These are phyloP conservation scores for Nakazawaea laoshanensis DNA, from an alignment of 805 yeast genomes.

Conservation along the genomic window DNA sequence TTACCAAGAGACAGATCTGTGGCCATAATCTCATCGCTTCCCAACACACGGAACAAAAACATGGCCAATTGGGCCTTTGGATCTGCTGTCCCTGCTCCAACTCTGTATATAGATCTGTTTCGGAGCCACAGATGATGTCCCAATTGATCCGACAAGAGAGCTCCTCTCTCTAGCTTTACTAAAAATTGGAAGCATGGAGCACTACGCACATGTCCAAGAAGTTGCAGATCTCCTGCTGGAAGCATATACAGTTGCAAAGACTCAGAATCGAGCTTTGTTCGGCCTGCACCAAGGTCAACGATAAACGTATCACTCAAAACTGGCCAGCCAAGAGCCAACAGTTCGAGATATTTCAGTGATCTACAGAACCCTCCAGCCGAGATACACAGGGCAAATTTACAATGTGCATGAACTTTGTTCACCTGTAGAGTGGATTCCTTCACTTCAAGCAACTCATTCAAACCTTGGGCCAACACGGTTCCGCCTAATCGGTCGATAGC, in stretches of 20 bases:
- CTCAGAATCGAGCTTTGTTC: constrained; percentile 29
- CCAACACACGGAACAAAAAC: too few relatives aligned
- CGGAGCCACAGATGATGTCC: too few relatives aligned
- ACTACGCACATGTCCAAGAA: constrained; percentile 25
- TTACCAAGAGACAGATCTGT: too few relatives aligned
- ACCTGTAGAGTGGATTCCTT: constrained; percentile 9
- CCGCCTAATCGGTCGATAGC: constrained; percentile 18
- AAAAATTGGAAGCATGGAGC: too few relatives aligned
- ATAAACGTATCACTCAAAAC: constrained; percentile 53
- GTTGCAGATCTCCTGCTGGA: constrained; percentile 60
- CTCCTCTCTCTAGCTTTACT: too few relatives aligned
- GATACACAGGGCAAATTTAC: constrained; percentile 57
- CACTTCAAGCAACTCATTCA: constrained; percentile 20
- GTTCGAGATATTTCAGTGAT: constrained; percentile 70
- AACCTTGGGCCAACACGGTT: constrained; percentile 25
- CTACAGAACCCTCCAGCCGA: constrained; percentile 45
- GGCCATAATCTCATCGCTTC: too few relatives aligned
- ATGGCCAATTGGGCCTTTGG: too few relatives aligned
- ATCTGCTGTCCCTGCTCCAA: too few relatives aligned
- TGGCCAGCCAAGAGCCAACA: constrained; percentile 83
- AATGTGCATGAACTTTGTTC: constrained; percentile 13
- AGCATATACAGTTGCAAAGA: constrained; percentile 54
- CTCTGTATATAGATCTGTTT: too few relatives aligned
- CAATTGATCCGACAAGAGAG: too few relatives aligned
- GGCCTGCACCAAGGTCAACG: constrained; percentile 42